Evolutionary conservation across 441 rosid species (phyloP), one percentile per base, ranked within the genome.

Genomic region (Adansonia gregorii): DNA sequence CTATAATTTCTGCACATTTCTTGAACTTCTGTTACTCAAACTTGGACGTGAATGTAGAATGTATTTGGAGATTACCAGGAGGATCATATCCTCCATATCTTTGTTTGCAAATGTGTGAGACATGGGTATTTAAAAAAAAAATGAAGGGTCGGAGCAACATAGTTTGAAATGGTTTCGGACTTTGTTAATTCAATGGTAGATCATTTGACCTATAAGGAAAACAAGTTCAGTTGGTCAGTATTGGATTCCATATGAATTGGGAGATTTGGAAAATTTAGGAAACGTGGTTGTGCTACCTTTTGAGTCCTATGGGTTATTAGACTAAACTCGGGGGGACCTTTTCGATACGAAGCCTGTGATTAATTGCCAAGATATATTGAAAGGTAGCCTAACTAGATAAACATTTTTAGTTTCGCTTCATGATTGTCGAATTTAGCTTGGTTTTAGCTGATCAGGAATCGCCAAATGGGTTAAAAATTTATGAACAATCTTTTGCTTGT

Each of bases 391-490:
- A 19, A 17, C 35, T 45, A 45, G 72, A 67, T 19, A 19, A 67
- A 67, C 71, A 67, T 45, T 45, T 67, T 67, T 10, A 4, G 0
- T 0, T 10, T 45, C 4, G 10, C 39, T 46, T 17, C 55, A 19
- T 67, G 39, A 46, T 67, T 22, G 56, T 67, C 10, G 39, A 20
- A 46, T 67, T 67, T 67, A 46, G 55, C 55, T 46, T 46, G 17
- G 72, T 67, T 20, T 8, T 67, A 46, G 35, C 5, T 46, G 51
- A 15, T 66, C 14, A 65, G 41, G 70, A 66, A 66, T 17, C 19
- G 7, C 31, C 31, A 67, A 67, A 67, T 67, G n/a, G 31, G n/a
- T 67, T 19, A 31, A 19, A 19, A 67, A 45, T 43, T 66, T 51
- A n/a, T 41, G 70, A 66, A 41, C 24, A 24, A 43, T 14, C 51